phyloP scores from a whole-genome alignment of 768 basidiomycete species.

The Phylloporus sp. region DNA sequence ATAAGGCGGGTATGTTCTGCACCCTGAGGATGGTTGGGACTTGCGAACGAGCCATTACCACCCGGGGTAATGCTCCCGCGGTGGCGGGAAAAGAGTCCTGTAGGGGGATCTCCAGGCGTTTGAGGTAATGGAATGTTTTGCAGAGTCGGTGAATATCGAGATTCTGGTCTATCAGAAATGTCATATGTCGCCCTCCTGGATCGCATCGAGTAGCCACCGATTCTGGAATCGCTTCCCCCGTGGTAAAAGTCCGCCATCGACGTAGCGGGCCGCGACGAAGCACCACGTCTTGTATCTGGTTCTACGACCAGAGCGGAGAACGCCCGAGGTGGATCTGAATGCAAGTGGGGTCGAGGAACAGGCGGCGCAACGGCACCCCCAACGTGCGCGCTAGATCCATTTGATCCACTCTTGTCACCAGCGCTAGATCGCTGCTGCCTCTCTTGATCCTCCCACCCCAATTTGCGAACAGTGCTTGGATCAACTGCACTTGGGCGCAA shows the following conservation, averaged over 20 bases:
- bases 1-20: slow-evolving; percentile 67
- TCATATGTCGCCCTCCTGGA: slow-evolving; percentile 24
- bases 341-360: slow-evolving; percentile 18
- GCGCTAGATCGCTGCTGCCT: slow-evolving; percentile 12
- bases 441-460: slow-evolving; percentile 26
- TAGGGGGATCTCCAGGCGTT: slow-evolving; percentile 15
- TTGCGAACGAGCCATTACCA: slow-evolving; percentile 10
- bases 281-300: slow-evolving; percentile 15
- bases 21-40: slow-evolving; percentile 18
- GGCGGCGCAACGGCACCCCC: slow-evolving; percentile 15
- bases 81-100: slow-evolving; percentile 7
- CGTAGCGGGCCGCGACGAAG: slow-evolving; percentile 42
- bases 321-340: slow-evolving; percentile 26
- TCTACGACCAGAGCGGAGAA: slow-evolving; percentile 12
- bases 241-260: slow-evolving; percentile 51
- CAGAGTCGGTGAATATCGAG: slow-evolving; percentile 14
- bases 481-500: slow-evolving; percentile 11
- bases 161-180: slow-evolving; percentile 20
- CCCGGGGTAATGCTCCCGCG: slow-evolving; percentile 18
- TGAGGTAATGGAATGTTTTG: slow-evolving; percentile 13
- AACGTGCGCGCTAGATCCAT: slow-evolving; percentile 21
- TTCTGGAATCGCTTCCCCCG: slow-evolving; percentile 12
- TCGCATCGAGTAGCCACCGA: slow-evolving; percentile 12
- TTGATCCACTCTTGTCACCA: slow-evolving; percentile 22
- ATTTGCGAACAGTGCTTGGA: slow-evolving; percentile 5